Evolutionary conservation across 1,284 basidiomycete species (phyloP).

Genomic region (Exobasidium rhododendri): DNA sequence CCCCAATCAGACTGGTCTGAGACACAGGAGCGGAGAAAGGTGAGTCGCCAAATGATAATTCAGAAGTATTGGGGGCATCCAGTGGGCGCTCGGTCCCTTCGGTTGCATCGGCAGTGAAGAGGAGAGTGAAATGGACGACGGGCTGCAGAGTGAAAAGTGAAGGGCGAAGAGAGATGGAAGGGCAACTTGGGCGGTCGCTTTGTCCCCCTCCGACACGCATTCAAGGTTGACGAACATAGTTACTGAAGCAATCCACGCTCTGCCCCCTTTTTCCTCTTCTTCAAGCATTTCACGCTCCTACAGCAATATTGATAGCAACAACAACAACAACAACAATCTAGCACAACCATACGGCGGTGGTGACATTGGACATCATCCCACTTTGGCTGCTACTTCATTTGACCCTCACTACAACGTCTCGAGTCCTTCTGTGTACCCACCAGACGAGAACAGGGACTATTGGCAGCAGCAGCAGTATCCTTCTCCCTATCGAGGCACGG

Average conservation of each 20-base stretch:
- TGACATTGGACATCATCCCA: background rate
- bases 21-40: conserved; percentile 8
- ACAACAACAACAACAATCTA: background rate
- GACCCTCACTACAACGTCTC: background rate
- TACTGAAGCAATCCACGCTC: too few species aligned
- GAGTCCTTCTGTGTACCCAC: conserved; percentile 5
- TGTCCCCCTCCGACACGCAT: too few species aligned
- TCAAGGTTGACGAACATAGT: too few species aligned
- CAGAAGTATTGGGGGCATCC: background rate
- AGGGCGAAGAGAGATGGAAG: too few species aligned
- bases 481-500: background rate
- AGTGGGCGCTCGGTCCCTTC: background rate
- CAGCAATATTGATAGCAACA: too few species aligned
- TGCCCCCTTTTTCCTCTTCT: background rate
- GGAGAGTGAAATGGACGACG: background rate
- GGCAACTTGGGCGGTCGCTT: too few species aligned
- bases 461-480: background rate
- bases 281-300: background rate
- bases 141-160: too few species aligned
- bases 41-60: conserved; percentile 3
- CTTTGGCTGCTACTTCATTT: background rate
- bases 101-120: background rate
- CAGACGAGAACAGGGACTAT: background rate
- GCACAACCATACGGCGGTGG: background rate
- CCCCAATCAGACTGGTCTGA: background rate